Evolutionary conservation across 257 asterid species (phyloP).

Genomic region (Apocynum venetum): DNA sequence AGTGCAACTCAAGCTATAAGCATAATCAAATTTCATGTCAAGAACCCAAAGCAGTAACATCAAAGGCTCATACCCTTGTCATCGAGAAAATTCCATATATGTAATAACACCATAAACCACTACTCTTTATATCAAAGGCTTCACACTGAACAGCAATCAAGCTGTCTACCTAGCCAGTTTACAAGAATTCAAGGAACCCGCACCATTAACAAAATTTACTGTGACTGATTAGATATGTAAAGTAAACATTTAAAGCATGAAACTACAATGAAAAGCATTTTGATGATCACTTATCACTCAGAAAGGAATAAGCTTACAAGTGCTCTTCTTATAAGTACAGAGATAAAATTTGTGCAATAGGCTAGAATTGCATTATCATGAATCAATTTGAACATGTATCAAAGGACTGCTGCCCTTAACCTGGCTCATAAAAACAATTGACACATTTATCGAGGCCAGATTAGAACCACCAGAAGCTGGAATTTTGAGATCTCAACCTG

Average conservation of each 20-base stretch:
- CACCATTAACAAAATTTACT: constrained; percentile 1
- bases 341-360: constrained; percentile 17
- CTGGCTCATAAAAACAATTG: constrained; percentile 28
- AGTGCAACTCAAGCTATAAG: background rate
- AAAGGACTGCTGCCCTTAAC: constrained; percentile 28
- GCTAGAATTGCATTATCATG: constrained; percentile 26
- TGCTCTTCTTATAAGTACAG: constrained; percentile 16
- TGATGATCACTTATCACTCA: constrained; percentile 15
- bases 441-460: constrained; percentile 32
- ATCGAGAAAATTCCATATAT: background rate
- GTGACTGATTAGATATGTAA: background rate
- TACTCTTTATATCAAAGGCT: constrained; percentile 12
- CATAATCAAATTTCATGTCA: background rate
- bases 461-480: constrained; percentile 30
- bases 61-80: background rate
- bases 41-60: background rate
- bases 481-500: constrained; percentile 27
- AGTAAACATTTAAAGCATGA: constrained; percentile 5
- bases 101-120: background rate
- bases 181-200: constrained; percentile 11
- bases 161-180: background rate
- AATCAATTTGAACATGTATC: constrained; percentile 31
- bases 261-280: constrained; percentile 16
- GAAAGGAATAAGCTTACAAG: constrained; percentile 25
- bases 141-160: constrained; percentile 7